Percentiles rank a stretch among this genome's conserved stretches.
Evolutionary conservation across 768 basidiomycete genomes (phyloP).

Genomic region (Pleurotus pulmonarius): DNA sequence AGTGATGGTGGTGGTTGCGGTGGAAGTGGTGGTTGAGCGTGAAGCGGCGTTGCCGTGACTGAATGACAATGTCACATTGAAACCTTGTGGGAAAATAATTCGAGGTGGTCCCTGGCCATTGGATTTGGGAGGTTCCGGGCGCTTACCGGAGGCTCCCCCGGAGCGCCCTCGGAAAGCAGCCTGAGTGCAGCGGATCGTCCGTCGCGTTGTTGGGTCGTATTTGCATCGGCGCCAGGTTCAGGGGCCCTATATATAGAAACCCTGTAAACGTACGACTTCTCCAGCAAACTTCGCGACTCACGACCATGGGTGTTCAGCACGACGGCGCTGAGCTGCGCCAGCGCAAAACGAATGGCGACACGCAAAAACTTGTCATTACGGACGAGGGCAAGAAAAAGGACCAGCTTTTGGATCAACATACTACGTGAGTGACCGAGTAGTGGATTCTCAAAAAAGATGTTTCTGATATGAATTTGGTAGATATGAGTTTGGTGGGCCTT

Average conservation of each 20-base stretch:
- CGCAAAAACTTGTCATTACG: conserved; percentile 38
- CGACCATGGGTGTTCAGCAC: conserved; percentile 1
- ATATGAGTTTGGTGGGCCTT: conserved; percentile 95
- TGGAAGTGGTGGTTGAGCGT: no score
- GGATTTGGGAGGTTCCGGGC: no score
- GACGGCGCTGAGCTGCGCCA: background rate
- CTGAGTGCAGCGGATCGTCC: no score
- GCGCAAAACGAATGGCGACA: conserved; percentile 11
- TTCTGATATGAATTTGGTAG: conserved; percentile 33
- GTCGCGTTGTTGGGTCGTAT: background rate
- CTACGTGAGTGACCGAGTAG: conserved; percentile 33
- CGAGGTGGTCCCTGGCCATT: no score
- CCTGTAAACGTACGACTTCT: background rate
- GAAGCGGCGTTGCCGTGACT: no score
- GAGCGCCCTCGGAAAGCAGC: no score
- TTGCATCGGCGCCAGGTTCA: background rate
- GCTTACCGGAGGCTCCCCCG: no score
- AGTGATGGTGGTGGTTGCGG: no score
- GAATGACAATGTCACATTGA: no score
- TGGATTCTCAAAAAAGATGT: background rate
- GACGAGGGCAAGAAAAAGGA: conserved; percentile 75
- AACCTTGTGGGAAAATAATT: no score
- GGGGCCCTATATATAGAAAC: no score
- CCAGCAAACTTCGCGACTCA: background rate
- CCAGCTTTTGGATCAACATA: conserved; percentile 68